Evolutionary conservation across 805 yeast species (phyloP), one percentile per base, ranked within the genome.

Genomic region (Peterozyma xylosa): DNA sequence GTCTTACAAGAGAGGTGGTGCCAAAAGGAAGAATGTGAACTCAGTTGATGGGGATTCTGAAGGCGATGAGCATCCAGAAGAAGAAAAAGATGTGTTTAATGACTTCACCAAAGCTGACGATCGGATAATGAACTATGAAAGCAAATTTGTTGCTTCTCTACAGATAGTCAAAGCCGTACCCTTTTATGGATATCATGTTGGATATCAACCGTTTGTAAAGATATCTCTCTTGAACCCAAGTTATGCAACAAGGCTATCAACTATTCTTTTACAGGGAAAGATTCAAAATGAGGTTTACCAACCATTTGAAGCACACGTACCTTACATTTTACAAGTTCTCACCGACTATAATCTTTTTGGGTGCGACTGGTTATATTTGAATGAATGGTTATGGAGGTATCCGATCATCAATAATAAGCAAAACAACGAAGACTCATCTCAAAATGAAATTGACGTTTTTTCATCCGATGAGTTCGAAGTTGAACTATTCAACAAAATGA

Each of bases 281-380:
- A 53, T 76, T 1, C 50, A 64, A 35, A 70, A 67, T 2, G 55
- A 54, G 16, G 46, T 53, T 0, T 49, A 65, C 11, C 81, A 79
- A 38, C 77, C 81, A 0, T 86, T 67, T 57, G 99, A 93, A 54
- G 69, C 89, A 0, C 98, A 93, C 55, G 71, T 91, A 11, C 89
- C 96, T 0, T 83, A 69, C 52, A 55, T 76, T 1, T 59, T 87
- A 6, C 97, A 93, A 55, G 88, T 91, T 55, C 59, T 87, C 27
- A 70, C 85, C 0, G 99, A 93, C 56, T 88, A 73, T 61, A 90
- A 91, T 55, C 60, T 91, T 30, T 86, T 73, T 56, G 95, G 96
- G 1, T 86, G 96, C 59, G 80, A 82, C 5, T 86, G 95, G 91
- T 47, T 90, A 17, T 63, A 71, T 14, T 45, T 82, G 1, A 53